These are phyloP conservation scores for Eimeria sp. DNA, from an alignment of 169 alveolate genomes.

Conservation along the genomic window DNA sequence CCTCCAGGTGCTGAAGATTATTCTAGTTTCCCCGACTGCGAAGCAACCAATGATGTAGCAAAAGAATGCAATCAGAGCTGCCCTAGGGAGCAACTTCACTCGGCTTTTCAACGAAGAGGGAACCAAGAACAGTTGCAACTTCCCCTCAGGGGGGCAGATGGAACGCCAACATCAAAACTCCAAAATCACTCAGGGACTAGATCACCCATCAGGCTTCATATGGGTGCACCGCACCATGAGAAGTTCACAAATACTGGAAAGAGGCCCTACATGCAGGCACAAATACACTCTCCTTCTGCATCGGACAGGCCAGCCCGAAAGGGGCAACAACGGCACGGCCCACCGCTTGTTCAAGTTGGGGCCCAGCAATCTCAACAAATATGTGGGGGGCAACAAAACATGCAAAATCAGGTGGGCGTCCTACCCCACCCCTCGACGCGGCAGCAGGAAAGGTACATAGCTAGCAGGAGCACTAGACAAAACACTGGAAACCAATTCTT, in stretches of 20 bases:
- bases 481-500: neutral
- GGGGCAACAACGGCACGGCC: slow-evolving; percentile 8
- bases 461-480: slow-evolving; percentile 13
- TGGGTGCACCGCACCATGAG: neutral
- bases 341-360: neutral
- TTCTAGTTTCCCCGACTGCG: neutral
- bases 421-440: slow-evolving; percentile 28
- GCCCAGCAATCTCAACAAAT: neutral
- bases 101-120: neutral
- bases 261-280: neutral
- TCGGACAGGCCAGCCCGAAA: slow-evolving; percentile 33
- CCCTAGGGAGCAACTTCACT: neutral
- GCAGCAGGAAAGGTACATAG: slow-evolving; percentile 37
- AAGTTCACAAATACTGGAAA: neutral
- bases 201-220: neutral
- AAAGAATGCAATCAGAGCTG: neutral
- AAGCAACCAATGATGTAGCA: neutral
- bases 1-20: slow-evolving; percentile 16
- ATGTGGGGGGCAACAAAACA: slow-evolving; percentile 5
- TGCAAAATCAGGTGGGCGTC: slow-evolving; percentile 63
- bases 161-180: neutral
- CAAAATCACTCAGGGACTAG: neutral
- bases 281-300: slow-evolving; percentile 41
- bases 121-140: neutral
- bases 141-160: neutral